Evolutionary conservation across 2,329 filamentous ascomycete species (phyloP).

Genomic region (Chrysosphaeria jannelii): DNA sequence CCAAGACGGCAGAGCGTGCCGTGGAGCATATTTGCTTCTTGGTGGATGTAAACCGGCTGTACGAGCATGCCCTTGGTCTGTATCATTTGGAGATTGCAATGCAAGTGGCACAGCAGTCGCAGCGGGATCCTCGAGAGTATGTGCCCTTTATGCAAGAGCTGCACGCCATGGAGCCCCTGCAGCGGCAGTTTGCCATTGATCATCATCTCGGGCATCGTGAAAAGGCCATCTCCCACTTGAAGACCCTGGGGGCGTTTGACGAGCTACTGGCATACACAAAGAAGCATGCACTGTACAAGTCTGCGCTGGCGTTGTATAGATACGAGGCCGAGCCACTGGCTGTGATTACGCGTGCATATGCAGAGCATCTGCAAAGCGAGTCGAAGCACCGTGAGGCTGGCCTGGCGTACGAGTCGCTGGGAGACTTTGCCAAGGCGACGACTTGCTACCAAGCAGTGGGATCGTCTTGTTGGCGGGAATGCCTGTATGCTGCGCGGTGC

Average conservation of each 20-base stretch:
- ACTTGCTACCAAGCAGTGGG: conserved; percentile 61
- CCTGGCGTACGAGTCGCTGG: conserved; percentile 66
- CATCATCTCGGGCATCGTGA: conserved; percentile 47
- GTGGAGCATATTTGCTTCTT: conserved; percentile 96
- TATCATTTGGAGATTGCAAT: conserved; percentile 80
- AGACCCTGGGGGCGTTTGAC: conserved; percentile 41
- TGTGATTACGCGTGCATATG: conserved; percentile 49
- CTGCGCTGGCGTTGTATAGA: conserved; percentile 53
- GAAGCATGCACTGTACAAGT: conserved; percentile 51
- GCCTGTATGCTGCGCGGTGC: conserved; percentile 47
- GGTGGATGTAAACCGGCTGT: conserved; percentile 72
- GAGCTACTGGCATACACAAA: conserved; percentile 51
- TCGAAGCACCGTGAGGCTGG: conserved; percentile 68
- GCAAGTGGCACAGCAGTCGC: conserved; percentile 78
- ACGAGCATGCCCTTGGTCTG: conserved; percentile 65
- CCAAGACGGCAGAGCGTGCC: conserved; percentile 52
- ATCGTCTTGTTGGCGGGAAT: conserved; percentile 58
- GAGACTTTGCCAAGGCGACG: conserved; percentile 42
- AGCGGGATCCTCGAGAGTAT: conserved; percentile 86
- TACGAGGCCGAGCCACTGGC: conserved; percentile 41
- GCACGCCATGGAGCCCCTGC: conserved; percentile 38
- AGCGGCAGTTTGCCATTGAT: conserved; percentile 62
- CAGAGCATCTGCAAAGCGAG: conserved; percentile 39
- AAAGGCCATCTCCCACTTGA: conserved; percentile 54
- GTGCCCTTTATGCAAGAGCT: conserved; percentile 77